A percentile compares a stretch with the other conserved stretches of the same genome.
These are phyloP conservation scores for Solanum dulcamara DNA, from an alignment of 257 asterid genomes.

Conservation along the genomic window DNA sequence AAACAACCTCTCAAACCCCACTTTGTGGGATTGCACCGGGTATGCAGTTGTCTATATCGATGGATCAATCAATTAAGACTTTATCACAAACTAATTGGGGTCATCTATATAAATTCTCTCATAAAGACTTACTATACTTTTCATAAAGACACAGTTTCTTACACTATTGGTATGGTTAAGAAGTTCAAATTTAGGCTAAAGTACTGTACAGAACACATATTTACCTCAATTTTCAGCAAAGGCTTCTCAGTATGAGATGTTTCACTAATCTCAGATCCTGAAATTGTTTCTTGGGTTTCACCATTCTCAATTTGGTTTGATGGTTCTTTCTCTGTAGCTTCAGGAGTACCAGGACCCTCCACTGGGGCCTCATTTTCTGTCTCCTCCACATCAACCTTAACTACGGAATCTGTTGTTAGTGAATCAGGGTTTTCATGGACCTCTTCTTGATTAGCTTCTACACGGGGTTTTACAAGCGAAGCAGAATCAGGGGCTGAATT, in stretches of 20 bases:
- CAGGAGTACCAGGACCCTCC: constrained; percentile 11
- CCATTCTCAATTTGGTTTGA: constrained; percentile 8
- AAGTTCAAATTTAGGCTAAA: neutral
- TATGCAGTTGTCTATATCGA: neutral
- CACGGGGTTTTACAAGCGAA: neutral
- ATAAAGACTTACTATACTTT: neutral
- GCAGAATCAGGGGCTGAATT: constrained; percentile 1
- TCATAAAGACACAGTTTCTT: neutral
- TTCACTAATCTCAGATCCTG: constrained; percentile 49
- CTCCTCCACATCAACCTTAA: neutral
- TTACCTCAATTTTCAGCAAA: constrained; percentile 64
- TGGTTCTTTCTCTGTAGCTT: constrained; percentile 6
- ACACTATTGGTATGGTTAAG: neutral
- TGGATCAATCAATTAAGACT: neutral
- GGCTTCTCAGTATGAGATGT: constrained; percentile 61
- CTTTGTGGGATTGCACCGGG: neutral
- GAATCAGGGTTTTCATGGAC: neutral
- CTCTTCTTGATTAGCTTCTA: constrained; percentile 3
- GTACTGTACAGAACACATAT: no score
- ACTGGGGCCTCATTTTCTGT: neutral
- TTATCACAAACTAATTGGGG: neutral
- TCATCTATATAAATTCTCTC: neutral
- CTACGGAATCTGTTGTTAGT: neutral
- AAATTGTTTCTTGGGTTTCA: constrained; percentile 19
- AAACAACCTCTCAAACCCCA: neutral